A percentile compares a stretch with the other conserved stretches of the same genome.
Conservation (phyloP, 2,329 filamentous ascomycete genomes). For the Coniochaeta sp. region DNA sequence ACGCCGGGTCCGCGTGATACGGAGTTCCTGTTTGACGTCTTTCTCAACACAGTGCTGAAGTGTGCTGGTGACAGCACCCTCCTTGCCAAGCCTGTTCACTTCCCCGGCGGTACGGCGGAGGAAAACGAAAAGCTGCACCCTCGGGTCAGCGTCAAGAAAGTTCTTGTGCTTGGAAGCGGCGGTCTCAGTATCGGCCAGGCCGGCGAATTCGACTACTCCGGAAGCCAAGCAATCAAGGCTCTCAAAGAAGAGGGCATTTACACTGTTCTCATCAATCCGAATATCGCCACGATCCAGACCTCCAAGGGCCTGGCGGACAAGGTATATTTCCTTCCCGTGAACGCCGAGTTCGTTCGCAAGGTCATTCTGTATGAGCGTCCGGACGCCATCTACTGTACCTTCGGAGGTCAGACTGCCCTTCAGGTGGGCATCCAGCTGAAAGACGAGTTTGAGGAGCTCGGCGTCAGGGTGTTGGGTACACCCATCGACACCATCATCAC, state of each 20-base stretch:
- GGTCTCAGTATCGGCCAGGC: slow-evolving; percentile 96
- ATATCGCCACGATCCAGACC: slow-evolving; percentile 97
- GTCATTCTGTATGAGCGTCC: slow-evolving; percentile 92
- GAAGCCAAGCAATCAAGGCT: slow-evolving; percentile 96
- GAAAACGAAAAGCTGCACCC: slow-evolving; percentile 75
- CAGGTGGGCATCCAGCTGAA: slow-evolving; percentile 95
- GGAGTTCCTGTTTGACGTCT: slow-evolving; percentile 94
- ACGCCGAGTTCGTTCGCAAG: slow-evolving; percentile 93
- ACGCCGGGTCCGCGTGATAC: slow-evolving; percentile 92
- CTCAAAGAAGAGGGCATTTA: slow-evolving; percentile 97
- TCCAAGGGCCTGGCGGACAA: slow-evolving; percentile 97
- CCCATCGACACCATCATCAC: slow-evolving; percentile 98
- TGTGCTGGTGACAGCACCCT: slow-evolving; percentile 60
- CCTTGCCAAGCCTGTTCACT: slow-evolving; percentile 68
- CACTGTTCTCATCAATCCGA: slow-evolving; percentile 96
- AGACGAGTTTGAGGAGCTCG: slow-evolving; percentile 88
- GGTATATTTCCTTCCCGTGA: slow-evolving; percentile 97
- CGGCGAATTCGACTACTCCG: slow-evolving; percentile 98
- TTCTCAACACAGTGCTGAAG: slow-evolving; percentile 75
- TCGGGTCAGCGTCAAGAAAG: slow-evolving; percentile 83
- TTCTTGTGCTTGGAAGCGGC: slow-evolving; percentile 87
- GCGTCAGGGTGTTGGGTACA: slow-evolving; percentile 90
- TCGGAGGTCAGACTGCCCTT: slow-evolving; percentile 95
- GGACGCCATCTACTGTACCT: slow-evolving; percentile 95
- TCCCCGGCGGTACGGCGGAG: slow-evolving; percentile 75